Evolutionary conservation across 2,329 filamentous ascomycete genomes (phyloP), one percentile per base, ranked within the genome.

Genomic region (Neonectria magnoliae): DNA sequence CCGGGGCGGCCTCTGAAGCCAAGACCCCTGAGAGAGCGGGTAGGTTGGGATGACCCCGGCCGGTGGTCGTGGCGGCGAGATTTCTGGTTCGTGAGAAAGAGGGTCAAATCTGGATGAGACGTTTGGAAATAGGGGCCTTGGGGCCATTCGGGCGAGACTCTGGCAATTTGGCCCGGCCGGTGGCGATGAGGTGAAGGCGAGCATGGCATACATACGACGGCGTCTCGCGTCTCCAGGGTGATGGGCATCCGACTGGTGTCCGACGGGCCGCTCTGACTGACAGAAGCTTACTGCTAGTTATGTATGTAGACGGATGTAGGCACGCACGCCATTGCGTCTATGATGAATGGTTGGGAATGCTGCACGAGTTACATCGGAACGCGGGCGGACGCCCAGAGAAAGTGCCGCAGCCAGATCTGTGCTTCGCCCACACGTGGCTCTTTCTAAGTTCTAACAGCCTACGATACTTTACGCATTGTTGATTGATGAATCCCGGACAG

Each of bases 41-140:
- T 62, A 68, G 69, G 71, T 71, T 73, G 60, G 67, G 68, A 68
- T 73, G 57, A 70, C 62, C 72, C 71, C 54, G 61, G 71, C 44
- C 66, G 48, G 31, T 29, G 52, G 59, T 58, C 54, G 48, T 36
- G 53, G 56, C 54, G 47, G 57, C 55, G 57, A 65, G 51, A 62
- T 65, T 62, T 67, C 54, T 55, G 58, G 56, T 57, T 65, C 58
- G 50, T 62, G 38, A 56, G 57, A 60, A 62, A 58, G 71, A 70
- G 68, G 69, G 66, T 65, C 66, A 69, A 66, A 62, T 70, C 59
- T 61, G 64, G 48, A 64, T 64, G 64, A 66, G 64, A 66, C 60
- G 60, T 58, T 55, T 63, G 29, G 64, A 53, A 73, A 73, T 72
- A 73, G 66, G 72, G 71, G 25, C 25, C 25, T 25, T 25, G 25